These are phyloP conservation scores for Cladosporium sp. DNA, from an alignment of 2,329 filamentous ascomycete species.

Conservation along the genomic window DNA sequence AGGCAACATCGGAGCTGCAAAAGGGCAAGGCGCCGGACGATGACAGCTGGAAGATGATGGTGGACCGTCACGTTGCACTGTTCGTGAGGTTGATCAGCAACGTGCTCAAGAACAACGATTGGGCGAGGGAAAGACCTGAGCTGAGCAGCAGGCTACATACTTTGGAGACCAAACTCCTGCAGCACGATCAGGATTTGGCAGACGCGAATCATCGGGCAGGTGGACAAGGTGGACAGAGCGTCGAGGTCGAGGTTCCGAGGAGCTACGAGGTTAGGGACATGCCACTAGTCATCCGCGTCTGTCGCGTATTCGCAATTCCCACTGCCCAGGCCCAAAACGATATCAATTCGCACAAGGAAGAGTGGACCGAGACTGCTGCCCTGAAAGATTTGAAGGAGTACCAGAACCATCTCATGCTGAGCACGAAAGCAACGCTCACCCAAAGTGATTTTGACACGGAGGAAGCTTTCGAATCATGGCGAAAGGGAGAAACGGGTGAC, in stretches of 20 bases:
- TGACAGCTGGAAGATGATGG: slow-evolving; percentile 83
- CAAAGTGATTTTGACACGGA: slow-evolving; percentile 85
- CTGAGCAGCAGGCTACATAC: slow-evolving; percentile 70
- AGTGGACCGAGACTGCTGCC: slow-evolving; percentile 89
- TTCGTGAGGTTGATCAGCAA: slow-evolving; percentile 82
- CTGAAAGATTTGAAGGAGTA: slow-evolving; percentile 89
- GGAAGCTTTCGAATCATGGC: slow-evolving; percentile 84
- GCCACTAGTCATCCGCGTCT: slow-evolving; percentile 83
- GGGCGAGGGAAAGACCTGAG: slow-evolving; percentile 78
- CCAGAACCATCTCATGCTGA: slow-evolving; percentile 77
- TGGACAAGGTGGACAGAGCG: slow-evolving; percentile 54
- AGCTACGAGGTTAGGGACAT: slow-evolving; percentile 96
- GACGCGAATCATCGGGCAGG: slow-evolving; percentile 53
- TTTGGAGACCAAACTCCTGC: slow-evolving; percentile 87
- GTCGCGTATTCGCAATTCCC: slow-evolving; percentile 74
- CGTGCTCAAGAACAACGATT: slow-evolving; percentile 76
- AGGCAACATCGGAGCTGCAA: slow-evolving; percentile 83
- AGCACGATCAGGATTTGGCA: slow-evolving; percentile 85
- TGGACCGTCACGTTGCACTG: slow-evolving; percentile 88
- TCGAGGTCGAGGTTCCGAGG: slow-evolving; percentile 76
- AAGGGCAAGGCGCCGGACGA: slow-evolving; percentile 71
- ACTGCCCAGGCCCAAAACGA: slow-evolving; percentile 78
- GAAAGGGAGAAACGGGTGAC: slow-evolving; percentile 78
- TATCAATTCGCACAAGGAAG: slow-evolving; percentile 70
- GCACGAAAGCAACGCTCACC: slow-evolving; percentile 68